Base-by-base conservation (phyloP, 306 rosid species). In the Inga oerstediana region DNA sequence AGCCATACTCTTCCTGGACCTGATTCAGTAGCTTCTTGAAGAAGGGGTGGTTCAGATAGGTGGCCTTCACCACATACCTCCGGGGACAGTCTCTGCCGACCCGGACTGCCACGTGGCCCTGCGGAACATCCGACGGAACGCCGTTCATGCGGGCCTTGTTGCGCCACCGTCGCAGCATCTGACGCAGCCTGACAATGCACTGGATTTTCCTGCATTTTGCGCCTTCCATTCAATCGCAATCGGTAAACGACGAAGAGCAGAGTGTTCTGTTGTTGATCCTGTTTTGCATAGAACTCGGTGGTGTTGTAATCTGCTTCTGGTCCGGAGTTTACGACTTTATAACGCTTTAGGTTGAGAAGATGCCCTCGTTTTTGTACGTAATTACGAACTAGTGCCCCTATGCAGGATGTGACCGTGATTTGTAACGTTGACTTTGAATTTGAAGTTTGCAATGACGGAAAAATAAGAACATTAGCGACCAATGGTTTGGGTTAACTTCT, bases 1-100 rank as follows among this genome's bases (percentile, higher is more conserved):
- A 96, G 0, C 98, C 99, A 83, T 90, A 92, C 85, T 91, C 99
- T 75, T 96, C 98, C 62, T 96, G 97, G 0, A 97, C 99, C 62
- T 89, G 83, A 0, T 85, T 86, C 0, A 96, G 88, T 1, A 96
- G 97, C 80, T 91, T 96, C 91, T 89, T 86, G 91, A 96, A 91
- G 54, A 94, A 73, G 0, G 99, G 98, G 62, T 96, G 99, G 93
- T 96, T 96, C 69, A 96, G 92, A 88, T 94, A 81, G 39, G 97
- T 79, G 3, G 98, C 91, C 15, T 90, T 93, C 80, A 96, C 93
- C 19, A 96, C 88, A 19, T 87, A 91, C 66, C 99, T 84, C 68
- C 88, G 90, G 80, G 70, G 12, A n/a, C 24, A 80, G 69, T 83
- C 86, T 34, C 70, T 65, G 8, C 99, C 99, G 24, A 94, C 98